phyloP scores from a whole-genome alignment of 176 grass and related monocot species.

The Oropetium thomaeum region DNA sequence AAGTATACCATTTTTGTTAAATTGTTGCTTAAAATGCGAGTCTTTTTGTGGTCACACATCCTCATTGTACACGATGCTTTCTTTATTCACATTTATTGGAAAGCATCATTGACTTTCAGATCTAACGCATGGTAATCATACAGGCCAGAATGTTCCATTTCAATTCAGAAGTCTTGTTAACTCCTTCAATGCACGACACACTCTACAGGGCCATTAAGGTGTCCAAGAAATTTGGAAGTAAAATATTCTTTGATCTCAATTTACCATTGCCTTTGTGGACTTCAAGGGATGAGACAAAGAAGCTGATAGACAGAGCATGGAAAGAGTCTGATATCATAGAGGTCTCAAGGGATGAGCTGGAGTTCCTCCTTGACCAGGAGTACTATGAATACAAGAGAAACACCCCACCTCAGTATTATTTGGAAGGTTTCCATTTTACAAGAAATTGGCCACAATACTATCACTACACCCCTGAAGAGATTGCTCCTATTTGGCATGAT shows the following conservation, averaged over 20 bases:
- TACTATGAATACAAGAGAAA: slow-evolving; percentile 70
- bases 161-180: slow-evolving; percentile 72
- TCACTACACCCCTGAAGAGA: slow-evolving; percentile 71
- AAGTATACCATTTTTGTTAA: not conserved
- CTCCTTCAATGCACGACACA: slow-evolving; percentile 50
- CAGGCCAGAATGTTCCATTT: slow-evolving; percentile 92
- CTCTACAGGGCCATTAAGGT: slow-evolving; percentile 80
- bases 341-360: slow-evolving; percentile 76
- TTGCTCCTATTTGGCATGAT: slow-evolving; percentile 70
- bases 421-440: slow-evolving; percentile 58
- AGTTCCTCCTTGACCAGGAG: slow-evolving; percentile 88
- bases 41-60: slow-evolving; percentile 7
- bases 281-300: slow-evolving; percentile 70
- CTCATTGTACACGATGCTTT: slow-evolving; percentile 6
- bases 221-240: slow-evolving; percentile 66
- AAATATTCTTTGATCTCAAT: slow-evolving; percentile 89
- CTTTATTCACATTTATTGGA: not conserved
- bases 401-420: slow-evolving; percentile 78
- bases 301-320: slow-evolving; percentile 67
- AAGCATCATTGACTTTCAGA: slow-evolving; percentile 1
- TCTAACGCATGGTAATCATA: slow-evolving; percentile 32
- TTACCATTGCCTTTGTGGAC: slow-evolving; percentile 78
- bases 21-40: not conserved
- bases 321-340: slow-evolving; percentile 78
- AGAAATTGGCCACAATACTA: slow-evolving; percentile 61